Base-by-base conservation (phyloP, 2,329 filamentous ascomycete species). In the Sphaerulina musiva region DNA sequence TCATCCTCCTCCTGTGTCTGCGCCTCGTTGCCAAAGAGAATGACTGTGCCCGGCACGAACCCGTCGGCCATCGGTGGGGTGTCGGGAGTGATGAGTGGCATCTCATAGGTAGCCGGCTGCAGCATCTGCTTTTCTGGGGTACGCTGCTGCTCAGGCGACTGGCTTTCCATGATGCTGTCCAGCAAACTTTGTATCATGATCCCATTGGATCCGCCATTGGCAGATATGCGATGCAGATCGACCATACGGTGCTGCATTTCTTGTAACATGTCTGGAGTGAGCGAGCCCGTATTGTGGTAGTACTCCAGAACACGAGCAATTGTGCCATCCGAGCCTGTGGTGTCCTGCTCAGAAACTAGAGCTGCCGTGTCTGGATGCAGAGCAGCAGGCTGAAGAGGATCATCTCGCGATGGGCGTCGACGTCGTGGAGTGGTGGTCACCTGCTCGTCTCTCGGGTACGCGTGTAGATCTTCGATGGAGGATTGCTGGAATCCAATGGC, bases 141-240 rank as follows among this genome's bases (percentile, higher is more conserved):
- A 12, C 41, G 54, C 32, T 59, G 53, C 38, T 59, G 53, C 23
- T 48, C 51, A 14, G 46, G 34, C 2, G 51, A 9, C 31, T 54
- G 55, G 29, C 49, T 53, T 23, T 54, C 39, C 51, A 61, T 32
- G 40, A 71, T 64, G 58, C 66, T 66, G 38, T 69, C 66, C 23
- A 71, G 59, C 38, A 71, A 53, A 46, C 65, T 67, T 46, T 68
- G 64, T 3, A 70, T 61, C 61, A 69, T 68, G 17, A 62, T 58
- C 10, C 65, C 68, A 58, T 71, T 62, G 2, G 68, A 68, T 41
- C 66, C 68, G 26, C 63, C 65, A 57, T 68, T 67, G 11, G 65
- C 61, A 6, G 67, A 68, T 10, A 65, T 48, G 8, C 64, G 62
- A 39, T 68, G 59, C 36, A 68, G 55, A 40, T 68, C 66, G 7